phyloP scores from a whole-genome alignment of 1,284 basidiomycete species.

The Somion occarium region DNA sequence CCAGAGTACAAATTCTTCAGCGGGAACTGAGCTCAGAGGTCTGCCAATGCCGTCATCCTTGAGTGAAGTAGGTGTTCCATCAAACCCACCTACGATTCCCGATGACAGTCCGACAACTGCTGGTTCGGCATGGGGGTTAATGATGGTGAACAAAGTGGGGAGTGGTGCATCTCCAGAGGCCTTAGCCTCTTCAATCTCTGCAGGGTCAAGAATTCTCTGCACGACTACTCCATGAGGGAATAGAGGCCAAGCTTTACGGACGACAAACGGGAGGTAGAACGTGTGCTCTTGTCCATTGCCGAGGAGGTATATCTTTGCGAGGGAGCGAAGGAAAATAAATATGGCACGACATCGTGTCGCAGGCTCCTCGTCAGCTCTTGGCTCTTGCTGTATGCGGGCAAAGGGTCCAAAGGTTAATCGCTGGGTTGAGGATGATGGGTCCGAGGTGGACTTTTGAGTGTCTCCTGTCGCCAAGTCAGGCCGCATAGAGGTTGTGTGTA shows the following conservation, averaged over 20 bases:
- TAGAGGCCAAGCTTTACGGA: constrained; percentile 75
- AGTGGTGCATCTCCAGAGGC: constrained; percentile 56
- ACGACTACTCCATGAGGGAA: constrained; percentile 72
- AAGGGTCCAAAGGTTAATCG: constrained; percentile 59
- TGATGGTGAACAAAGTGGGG: constrained; percentile 75
- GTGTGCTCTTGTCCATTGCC: constrained; percentile 69
- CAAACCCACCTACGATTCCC: constrained; percentile 47
- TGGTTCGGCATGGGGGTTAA: constrained; percentile 73
- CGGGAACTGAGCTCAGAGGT: constrained; percentile 46
- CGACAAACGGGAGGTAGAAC: constrained; percentile 79
- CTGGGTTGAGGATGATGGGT: constrained; percentile 27
- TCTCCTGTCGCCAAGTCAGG: constrained; percentile 2
- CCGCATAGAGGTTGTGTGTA: constrained; percentile 17
- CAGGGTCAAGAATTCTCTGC: constrained; percentile 67
- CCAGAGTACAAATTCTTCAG: constrained; percentile 61
- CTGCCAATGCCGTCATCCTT: constrained; percentile 43
- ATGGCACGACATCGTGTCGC: constrained; percentile 48
- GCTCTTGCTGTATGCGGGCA: constrained; percentile 24
- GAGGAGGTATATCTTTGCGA: constrained; percentile 69
- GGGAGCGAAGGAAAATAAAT: constrained; percentile 75
- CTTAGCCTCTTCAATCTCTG: constrained; percentile 63
- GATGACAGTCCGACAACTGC: constrained; percentile 60
- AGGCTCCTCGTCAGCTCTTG: constrained; percentile 24
- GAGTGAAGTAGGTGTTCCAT: constrained; percentile 34
- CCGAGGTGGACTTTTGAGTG: constrained; percentile 20